Evolutionary conservation across 768 basidiomycete genomes (phyloP).

Genomic region (Suillus bovinus): DNA sequence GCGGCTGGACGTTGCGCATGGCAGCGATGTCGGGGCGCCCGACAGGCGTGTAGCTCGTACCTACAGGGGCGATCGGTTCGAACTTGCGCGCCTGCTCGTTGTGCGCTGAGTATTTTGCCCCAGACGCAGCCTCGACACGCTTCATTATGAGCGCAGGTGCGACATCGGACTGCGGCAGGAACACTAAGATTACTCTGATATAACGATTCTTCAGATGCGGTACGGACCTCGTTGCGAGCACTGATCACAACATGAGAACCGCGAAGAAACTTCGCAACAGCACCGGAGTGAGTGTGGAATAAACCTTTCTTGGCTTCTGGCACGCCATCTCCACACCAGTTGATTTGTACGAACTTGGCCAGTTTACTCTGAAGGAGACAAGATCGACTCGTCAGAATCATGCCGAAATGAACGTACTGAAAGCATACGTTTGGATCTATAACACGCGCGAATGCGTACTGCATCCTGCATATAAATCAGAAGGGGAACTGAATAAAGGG

Average conservation of each 20-base stretch:
- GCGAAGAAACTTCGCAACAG: conserved; percentile 78
- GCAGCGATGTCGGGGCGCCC: conserved; percentile 72
- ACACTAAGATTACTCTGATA: background rate
- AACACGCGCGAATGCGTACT: conserved; percentile 89
- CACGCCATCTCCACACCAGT: conserved; percentile 98
- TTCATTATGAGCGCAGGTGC: conserved; percentile 78
- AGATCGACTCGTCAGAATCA: background rate
- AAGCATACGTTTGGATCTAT: conserved; percentile 76
- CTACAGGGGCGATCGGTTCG: conserved; percentile 82
- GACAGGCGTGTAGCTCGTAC: conserved; percentile 73
- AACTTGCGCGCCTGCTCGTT: conserved; percentile 70
- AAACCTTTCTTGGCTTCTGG: conserved; percentile 91
- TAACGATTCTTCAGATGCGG: background rate
- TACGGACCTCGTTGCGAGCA: conserved; percentile 79
- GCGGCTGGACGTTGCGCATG: conserved; percentile 48
- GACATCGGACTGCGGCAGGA: conserved; percentile 66
- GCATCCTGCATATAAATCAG: conserved; percentile 58
- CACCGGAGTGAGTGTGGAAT: conserved; percentile 83
- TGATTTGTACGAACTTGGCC: conserved; percentile 91
- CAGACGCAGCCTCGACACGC: conserved; percentile 84
- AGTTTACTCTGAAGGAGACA: conserved; percentile 61
- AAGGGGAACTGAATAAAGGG: conserved; percentile 10
- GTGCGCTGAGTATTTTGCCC: conserved; percentile 87
- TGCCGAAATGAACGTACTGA: background rate
- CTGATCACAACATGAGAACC: conserved; percentile 85